Base-by-base conservation (phyloP, 1,284 basidiomycete genomes). In the Cryptococcus sp. region DNA sequence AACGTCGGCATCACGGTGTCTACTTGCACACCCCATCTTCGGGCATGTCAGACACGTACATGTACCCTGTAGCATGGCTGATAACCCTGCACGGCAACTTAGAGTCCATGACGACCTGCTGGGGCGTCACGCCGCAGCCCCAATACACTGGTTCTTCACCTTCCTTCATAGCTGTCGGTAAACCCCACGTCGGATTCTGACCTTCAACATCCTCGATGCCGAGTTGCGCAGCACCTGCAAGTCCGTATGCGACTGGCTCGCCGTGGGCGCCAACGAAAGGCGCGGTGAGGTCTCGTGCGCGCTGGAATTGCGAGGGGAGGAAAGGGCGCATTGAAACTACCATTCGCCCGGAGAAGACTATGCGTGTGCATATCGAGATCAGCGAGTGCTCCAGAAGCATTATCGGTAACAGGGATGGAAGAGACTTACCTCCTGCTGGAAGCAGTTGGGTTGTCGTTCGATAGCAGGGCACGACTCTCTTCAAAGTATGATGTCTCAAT, bases 321-420 rank as follows among this genome's bases (percentile, higher is more conserved):
- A 44, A 44, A 44, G 41, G 41, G n/a, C 41, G 41, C 41, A 44
- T 44, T 16, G 41, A 44, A 8, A 44, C 41, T n/a, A 44, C 41
- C 41, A 44, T 44, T 2, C 41, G 41, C 2, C 41, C 41, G 22
- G n/a, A n/a, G 41, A 44, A 44, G 13, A 44, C 41, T 44, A 40
- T 11, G 41, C 41, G 41, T 44, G n/a, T 7, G 41, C 13, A 22
- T 10, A 19, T 8, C 13, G 13, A 6, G n/a, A 22, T 19, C 41
- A 19, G n/a, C 22, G n/a, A 44, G 22, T 20, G 41, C 10, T 44
- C 13, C 15, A n/a, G 15, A 2, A 15, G 13, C 5, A 43, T 20
- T 4, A 5, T 5, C 8, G 41, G 41, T 44, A 5, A n/a, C 2
- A 22, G 41, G 2, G 8, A 6, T 19, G 10, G 41, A 44, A 6